phyloP scores from a whole-genome alignment of 2,329 filamentous ascomycete genomes.

The Zasmidium citrigriseum region DNA sequence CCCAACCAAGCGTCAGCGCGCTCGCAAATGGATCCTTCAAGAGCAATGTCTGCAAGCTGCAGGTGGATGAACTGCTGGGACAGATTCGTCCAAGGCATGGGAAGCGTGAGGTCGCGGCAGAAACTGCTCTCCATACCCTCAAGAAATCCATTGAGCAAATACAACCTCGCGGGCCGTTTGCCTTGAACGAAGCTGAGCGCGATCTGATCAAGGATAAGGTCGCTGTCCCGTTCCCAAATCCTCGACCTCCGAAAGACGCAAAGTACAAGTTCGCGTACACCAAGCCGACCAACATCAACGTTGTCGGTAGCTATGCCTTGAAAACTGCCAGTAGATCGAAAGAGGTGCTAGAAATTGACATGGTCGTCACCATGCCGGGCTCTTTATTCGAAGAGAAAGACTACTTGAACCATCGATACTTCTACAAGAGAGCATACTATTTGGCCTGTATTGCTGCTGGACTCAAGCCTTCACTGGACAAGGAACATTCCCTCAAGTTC shows the following conservation, averaged over 20 bases:
- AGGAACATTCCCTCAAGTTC: conserved; percentile 48
- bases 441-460: conserved; percentile 76
- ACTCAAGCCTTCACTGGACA: conserved; percentile 65
- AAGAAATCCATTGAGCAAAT: conserved; percentile 61
- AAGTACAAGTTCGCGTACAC: conserved; percentile 81
- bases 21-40: conserved; percentile 61
- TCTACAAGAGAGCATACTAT: conserved; percentile 92
- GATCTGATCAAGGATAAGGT: conserved; percentile 69
- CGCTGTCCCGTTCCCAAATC: conserved; percentile 81
- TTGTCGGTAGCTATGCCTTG: conserved; percentile 83
- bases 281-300: conserved; percentile 76
- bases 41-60: conserved; percentile 67
- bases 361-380: conserved; percentile 82
- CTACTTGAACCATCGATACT: conserved; percentile 88
- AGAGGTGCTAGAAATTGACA: conserved; percentile 64
- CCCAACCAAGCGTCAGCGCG: conserved; percentile 34
- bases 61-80: conserved; percentile 63
- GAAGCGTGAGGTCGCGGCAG: conserved; percentile 55
- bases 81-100: conserved; percentile 61
- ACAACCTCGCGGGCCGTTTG: conserved; percentile 50
- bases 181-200: conserved; percentile 66
- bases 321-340: conserved; percentile 68
- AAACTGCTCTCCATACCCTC: conserved; percentile 56
- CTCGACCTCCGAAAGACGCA: conserved; percentile 71
- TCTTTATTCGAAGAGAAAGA: conserved; percentile 89